Base-by-base conservation (phyloP, 805 yeast species). In the Metschnikowia lachancei region DNA sequence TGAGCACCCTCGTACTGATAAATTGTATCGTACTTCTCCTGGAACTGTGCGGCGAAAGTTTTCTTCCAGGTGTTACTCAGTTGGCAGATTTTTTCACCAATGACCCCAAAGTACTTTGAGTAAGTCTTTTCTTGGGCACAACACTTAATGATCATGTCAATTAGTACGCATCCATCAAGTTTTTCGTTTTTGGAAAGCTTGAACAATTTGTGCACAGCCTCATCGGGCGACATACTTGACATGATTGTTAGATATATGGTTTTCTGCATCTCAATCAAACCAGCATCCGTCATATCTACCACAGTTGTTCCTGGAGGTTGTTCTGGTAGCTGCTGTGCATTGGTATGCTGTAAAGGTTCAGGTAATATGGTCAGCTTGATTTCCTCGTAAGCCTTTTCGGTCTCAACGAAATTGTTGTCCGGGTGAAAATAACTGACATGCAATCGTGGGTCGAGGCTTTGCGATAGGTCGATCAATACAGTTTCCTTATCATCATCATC, bases 181-280 rank as follows among this genome's bases (percentile, higher is more conserved):
- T 55, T 60, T 10, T 48, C 49, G 9, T 38, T 16, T 31, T 36
- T 41, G n/a, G 43, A 19, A 19, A 87, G 57, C 57, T 77, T 78
- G 34, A 87, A 55, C 5, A 94, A 66, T 62, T 91, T 91, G 63
- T 91, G 98, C 1, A 88, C 90, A 0, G 96, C 92, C 69, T 94
- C 99, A 54, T 88, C 96, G 4, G 91, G 82, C 0, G 95, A 83
- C 83, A 92, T 79, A 49, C 96, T 82, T 18, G 97, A 88, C 84
- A 87, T 89, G 9, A 94, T 70, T 0, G 92, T 84, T 24, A 91
- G 67, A 57, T 92, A 92, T 2, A 92, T 85, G 1, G 77, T 77
- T 56, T 88, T 88, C 55, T 88, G 88, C 54, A 81, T 81, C 41
- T 82, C 80, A 1, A 81, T 70, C 26, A 82, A 64, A 20, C 80